Evolutionary conservation across 805 yeast genomes (phyloP), one percentile per base, ranked within the genome.

Genomic region (Saccharomycopsis malanga): DNA sequence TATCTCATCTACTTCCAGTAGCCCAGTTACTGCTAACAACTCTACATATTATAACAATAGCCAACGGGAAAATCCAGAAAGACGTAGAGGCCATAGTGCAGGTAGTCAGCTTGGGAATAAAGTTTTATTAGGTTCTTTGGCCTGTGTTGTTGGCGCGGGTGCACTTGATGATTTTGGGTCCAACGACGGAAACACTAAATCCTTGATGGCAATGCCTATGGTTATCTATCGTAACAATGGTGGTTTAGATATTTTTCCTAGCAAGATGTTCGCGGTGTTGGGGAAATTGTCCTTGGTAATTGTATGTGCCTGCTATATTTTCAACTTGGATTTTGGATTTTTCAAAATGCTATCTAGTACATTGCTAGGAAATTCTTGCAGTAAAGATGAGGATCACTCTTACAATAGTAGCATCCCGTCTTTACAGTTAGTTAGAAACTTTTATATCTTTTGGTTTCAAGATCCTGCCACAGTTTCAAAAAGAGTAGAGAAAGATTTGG

Each of bases 111-210:
- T 66, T n/a, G 57, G 71, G 9, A 73, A 71, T 52, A 79, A 77
- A 58, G 57, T 76, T 23, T 59, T 81, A 38, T 57, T 81, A 52
- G 87, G 86, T 14, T 82, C 85, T 18, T 67, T 80, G 68, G 81
- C 83, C 21, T 69, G 79, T 44, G 70, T 81, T 56, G 70, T 79
- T 64, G 86, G 86, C 23, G 72, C 82, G 2, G 74, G 83, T 1
- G 65, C 78, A 41, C 67, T 74, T 46, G 76, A 75, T 45, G 82
- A 77, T 39, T 66, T 70, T 42, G 66, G 62, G n/a, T 59, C 57
- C 30, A 60, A 64, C 48, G 73, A 67, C 49, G 63, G 62, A 27
- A 54, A 56, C 12, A 56, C 65, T 9, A 68, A 69, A 55, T 73
- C 77, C 2, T 60, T 76, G 53, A 65, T 73, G 46, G 69, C 78